A percentile compares a stretch with the other conserved stretches of the same genome.
Conservation (phyloP, 2,329 filamentous ascomycete species). For the Epichloe glyceriae region DNA sequence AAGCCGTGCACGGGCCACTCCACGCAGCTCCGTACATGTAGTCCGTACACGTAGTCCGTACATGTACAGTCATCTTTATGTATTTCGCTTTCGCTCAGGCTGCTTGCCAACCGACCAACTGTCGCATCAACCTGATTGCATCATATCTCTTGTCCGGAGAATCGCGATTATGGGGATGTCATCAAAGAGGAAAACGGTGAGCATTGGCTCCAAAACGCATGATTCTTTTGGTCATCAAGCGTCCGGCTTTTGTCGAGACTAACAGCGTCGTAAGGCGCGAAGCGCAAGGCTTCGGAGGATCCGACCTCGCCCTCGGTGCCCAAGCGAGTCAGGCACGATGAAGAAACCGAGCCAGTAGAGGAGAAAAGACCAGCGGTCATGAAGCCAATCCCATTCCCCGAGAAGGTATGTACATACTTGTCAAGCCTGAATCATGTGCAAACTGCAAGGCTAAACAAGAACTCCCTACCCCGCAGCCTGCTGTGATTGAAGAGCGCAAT, state of each 20-base stretch:
- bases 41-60: no score
- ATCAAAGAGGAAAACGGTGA: constrained; percentile 24
- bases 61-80: neutral
- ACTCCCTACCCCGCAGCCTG: constrained; percentile 2
- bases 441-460: neutral
- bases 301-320: constrained; percentile 45
- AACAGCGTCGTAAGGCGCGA: constrained; percentile 30
- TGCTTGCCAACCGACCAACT: neutral
- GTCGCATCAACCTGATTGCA: neutral
- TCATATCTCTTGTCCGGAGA: neutral
- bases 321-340: constrained; percentile 50
- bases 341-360: constrained; percentile 13
- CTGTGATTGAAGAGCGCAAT: constrained; percentile 60
- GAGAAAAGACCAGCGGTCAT: constrained; percentile 35
- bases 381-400: constrained; percentile 71
- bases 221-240: neutral
- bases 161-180: constrained; percentile 1
- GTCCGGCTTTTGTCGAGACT: neutral
- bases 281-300: constrained; percentile 63
- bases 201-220: neutral
- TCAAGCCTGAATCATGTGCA: no score
- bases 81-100: neutral
- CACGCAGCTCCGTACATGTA: neutral
- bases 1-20: constrained; percentile 17
- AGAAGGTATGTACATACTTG: constrained; percentile 48